Base-by-base conservation (phyloP, 2,329 filamentous ascomycete genomes). In the Curvularia sp. region DNA sequence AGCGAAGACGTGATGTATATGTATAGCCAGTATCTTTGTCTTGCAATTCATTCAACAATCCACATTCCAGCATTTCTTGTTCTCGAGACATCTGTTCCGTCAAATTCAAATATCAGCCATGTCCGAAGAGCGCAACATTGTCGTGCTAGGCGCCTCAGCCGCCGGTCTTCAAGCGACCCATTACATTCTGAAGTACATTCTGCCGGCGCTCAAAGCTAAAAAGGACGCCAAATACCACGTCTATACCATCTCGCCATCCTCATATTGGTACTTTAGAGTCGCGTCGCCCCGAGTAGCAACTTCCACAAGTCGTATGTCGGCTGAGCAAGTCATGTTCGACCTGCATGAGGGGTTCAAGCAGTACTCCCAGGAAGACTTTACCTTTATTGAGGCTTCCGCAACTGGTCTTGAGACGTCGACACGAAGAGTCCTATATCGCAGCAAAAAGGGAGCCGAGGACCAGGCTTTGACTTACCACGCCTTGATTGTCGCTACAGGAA, bases 401-500 rank as follows among this genome's bases (percentile, higher is more conserved):
- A 84, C 78, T 2, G 74, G 74, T 0, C 73, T 87, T 18, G 79
- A 86, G 53, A 70, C 75, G 1, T 62, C 73, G 2, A 66, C 63
- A 20, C 80, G 83, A 30, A 81, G 71, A 1, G 77, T 87, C 6
- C 73, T 76, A 3, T 77, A 84, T 63, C 75, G 71, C 6, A 69
- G 66, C n/a, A 60, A 43, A 44, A 63, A 67, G 13, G 44, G 54
- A 49, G 70, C 68, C 4, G 54, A 55, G 20, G 71, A 73, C 18
- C 64, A 68, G 47, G 68, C 64, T 30, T 61, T 86, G 10, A 55
- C 75, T 2, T 87, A 84, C 68, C 80, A 86, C 63, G 81, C 83
- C n/a, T 77, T 87, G 2, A 76, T 87, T 49, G 81, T 87, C 57
- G 84, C 84, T 8, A 85, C 84, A 0, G 85, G 85, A 7, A 81